These are phyloP conservation scores for Podospora anserina DNA, from an alignment of 495 filamentous ascomycete species.

Conservation along the genomic window DNA sequence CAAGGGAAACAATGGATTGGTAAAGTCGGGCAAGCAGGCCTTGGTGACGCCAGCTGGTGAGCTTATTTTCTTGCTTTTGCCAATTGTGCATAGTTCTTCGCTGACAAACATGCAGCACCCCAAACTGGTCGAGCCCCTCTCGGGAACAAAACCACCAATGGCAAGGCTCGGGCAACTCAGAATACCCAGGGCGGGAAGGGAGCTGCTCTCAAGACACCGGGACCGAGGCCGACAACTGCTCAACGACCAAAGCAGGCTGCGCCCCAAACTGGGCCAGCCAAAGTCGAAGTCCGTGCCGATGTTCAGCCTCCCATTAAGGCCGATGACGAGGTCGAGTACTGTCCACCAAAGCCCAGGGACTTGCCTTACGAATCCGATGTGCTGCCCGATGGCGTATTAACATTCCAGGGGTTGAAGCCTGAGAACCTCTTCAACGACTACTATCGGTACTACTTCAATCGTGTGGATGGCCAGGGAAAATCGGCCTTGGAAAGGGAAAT, in stretches of 20 bases:
- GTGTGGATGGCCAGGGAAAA: conserved; percentile 65
- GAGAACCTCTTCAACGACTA: conserved; percentile 69
- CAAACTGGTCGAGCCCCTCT: conserved; percentile 70
- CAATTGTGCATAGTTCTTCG: neutral
- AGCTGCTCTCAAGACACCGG: conserved; percentile 15
- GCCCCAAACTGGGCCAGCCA: conserved; percentile 44
- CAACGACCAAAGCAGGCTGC: conserved; percentile 39
- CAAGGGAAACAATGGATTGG: conserved; percentile 51
- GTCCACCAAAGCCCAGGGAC: conserved; percentile 51
- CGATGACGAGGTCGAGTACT: conserved; percentile 60
- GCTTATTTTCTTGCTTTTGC: neutral
- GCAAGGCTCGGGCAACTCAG: conserved; percentile 69
- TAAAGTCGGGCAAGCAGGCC: conserved; percentile 47
- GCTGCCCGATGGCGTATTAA: conserved; percentile 56
- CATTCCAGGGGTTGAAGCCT: conserved; percentile 46
- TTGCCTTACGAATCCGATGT: conserved; percentile 76
- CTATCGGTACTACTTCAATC: conserved; percentile 61
- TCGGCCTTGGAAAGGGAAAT: conserved; percentile 59
- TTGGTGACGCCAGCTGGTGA: conserved; percentile 67
- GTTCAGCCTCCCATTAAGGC: conserved; percentile 34
- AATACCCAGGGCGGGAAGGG: conserved; percentile 47
- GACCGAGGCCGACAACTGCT: conserved; percentile 33
- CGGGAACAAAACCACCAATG: conserved; percentile 94
- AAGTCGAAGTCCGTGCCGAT: conserved; percentile 42
- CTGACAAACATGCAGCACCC: conserved; percentile 51